phyloP scores from a whole-genome alignment of 306 rosid genomes.

The Sechiopsis laciniata region DNA sequence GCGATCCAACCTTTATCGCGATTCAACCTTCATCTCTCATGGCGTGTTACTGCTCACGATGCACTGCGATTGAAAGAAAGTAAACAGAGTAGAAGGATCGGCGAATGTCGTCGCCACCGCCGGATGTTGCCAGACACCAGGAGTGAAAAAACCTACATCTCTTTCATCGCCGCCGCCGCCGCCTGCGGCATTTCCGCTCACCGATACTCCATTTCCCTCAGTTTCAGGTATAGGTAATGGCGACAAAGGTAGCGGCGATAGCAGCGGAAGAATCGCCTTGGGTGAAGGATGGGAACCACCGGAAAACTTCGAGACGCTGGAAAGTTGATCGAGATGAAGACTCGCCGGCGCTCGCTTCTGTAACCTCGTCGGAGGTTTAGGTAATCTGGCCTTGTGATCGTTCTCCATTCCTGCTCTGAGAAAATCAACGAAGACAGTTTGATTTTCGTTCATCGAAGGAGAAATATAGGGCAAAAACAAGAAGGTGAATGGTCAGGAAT shows the following conservation, averaged over 20 bases:
- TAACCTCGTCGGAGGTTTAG: slow-evolving; percentile 47
- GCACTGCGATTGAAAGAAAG: slow-evolving; percentile 55
- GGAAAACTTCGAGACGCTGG: slow-evolving; percentile 25
- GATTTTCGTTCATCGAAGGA: slow-evolving; percentile 5
- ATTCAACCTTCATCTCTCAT: slow-evolving; percentile 22
- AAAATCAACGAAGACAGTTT: slow-evolving; percentile 9
- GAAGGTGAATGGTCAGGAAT: slow-evolving; percentile 18
- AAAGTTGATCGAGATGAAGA: slow-evolving; percentile 42
- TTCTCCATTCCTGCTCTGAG: slow-evolving; percentile 14
- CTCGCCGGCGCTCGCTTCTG: slow-evolving; percentile 56
- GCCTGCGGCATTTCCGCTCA: not conserved
- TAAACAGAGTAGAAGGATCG: slow-evolving; percentile 42
- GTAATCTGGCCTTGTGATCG: not conserved
- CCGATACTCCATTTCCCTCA: slow-evolving; percentile 11
- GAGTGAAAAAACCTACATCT: not conserved
- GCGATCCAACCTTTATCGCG: not conserved
- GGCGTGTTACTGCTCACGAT: slow-evolving; percentile 34
- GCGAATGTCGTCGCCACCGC: slow-evolving; percentile 36
- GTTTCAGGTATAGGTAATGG: slow-evolving; percentile 35
- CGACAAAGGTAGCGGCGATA: slow-evolving; percentile 52
- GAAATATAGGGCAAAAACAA: slow-evolving; percentile 1
- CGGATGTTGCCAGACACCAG: slow-evolving; percentile 55
- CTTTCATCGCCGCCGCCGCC: not conserved
- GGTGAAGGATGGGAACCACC: slow-evolving; percentile 21
- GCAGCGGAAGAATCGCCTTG: slow-evolving; percentile 63